phyloP scores from a whole-genome alignment of 2,329 filamentous ascomycete genomes.

The Aspergillus pseudonomiae region DNA sequence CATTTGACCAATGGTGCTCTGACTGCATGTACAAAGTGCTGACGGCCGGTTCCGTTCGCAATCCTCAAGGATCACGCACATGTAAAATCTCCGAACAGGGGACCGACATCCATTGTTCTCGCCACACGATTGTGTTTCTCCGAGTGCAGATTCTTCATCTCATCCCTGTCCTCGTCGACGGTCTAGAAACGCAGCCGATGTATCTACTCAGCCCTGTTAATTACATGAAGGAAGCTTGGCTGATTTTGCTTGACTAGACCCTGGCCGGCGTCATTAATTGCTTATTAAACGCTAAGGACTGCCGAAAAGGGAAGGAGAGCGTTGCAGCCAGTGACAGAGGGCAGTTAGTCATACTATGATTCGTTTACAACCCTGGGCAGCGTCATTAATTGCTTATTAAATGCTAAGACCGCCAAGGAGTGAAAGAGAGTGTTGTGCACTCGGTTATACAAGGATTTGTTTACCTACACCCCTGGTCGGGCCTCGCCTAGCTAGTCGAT shows the following conservation, averaged over 20 bases:
- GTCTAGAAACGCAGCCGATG: constrained; percentile 10
- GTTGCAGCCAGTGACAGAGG: neutral
- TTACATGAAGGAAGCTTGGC: constrained; percentile 11
- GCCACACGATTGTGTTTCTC: neutral
- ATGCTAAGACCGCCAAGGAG: constrained; percentile 12
- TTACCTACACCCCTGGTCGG: too few species aligned
- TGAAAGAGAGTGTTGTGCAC: neutral
- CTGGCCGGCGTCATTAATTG: constrained; percentile 19
- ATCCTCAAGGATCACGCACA: neutral
- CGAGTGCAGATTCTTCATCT: neutral
- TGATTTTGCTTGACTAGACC: constrained; percentile 10
- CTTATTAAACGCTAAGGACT: constrained; percentile 25
- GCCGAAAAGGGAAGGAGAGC: neutral
- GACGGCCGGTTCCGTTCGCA: neutral
- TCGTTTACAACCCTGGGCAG: neutral
- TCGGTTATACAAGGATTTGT: too few species aligned
- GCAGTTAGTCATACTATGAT: too few species aligned
- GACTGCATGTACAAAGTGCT: neutral
- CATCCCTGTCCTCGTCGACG: neutral
- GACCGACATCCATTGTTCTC: neutral
- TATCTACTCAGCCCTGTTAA: neutral
- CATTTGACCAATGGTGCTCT: neutral
- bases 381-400: constrained; percentile 26
- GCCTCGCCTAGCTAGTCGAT: neutral
- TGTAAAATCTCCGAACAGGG: neutral